A percentile compares a stretch with the other conserved stretches of the same genome.
Conservation (phyloP, 2,329 filamentous ascomycete species). For the Onygenales sp. region DNA sequence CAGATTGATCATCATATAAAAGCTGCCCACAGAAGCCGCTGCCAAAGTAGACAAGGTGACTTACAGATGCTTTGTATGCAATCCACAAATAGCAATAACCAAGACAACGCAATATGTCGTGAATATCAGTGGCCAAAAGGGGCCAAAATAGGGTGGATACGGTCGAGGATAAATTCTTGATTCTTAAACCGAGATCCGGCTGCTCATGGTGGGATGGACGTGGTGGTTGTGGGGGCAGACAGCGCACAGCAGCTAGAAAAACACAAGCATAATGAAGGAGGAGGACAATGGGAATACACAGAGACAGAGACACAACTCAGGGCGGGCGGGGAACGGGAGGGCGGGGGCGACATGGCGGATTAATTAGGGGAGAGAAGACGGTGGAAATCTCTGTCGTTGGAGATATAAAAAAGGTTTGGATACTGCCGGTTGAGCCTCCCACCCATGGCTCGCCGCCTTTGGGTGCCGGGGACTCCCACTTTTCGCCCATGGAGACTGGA, state of each 20-base stretch:
- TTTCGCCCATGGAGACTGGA: too few species aligned
- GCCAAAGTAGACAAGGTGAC: background rate
- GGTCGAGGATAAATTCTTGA: background rate
- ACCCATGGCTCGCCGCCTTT: background rate
- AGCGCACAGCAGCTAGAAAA: too few species aligned
- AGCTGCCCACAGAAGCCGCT: conserved; percentile 8
- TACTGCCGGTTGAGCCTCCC: background rate
- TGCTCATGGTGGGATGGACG: background rate
- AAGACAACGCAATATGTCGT: too few species aligned
- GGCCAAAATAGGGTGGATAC: background rate
- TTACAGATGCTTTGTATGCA: background rate
- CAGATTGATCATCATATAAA: conserved; percentile 27
- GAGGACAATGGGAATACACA: background rate
- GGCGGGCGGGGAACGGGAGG: too few species aligned
- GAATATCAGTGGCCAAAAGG: too few species aligned
- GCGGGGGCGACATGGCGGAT: too few species aligned
- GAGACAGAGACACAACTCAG: too few species aligned
- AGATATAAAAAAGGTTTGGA: background rate
- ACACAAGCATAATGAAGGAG: background rate
- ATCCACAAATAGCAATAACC: background rate
- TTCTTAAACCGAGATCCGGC: background rate
- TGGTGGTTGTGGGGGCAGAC: background rate
- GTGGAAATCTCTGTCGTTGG: too few species aligned
- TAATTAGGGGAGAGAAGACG: too few species aligned
- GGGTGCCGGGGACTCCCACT: background rate